Evolutionary conservation across 495 filamentous ascomycete genomes (phyloP), one percentile per base, ranked within the genome.

Genomic region (Penicillium pancosmium): DNA sequence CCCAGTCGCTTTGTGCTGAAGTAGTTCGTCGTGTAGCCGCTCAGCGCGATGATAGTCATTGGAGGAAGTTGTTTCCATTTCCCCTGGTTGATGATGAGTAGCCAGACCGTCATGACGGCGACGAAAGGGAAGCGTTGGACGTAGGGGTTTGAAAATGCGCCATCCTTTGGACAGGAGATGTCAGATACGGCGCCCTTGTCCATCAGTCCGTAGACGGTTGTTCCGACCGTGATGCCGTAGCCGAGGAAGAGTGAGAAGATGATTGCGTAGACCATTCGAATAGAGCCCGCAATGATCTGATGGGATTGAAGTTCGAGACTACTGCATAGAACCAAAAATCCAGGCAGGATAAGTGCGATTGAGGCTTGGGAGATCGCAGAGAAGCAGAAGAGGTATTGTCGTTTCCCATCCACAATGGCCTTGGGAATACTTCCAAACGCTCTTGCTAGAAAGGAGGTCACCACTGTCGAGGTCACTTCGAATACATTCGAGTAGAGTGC

Each of bases 241-340:
- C 92, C 93, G 10, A 97, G 84, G 71, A 96, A 94, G 5, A 96
- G 80, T 1, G 92, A 92, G 72, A 96, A 96, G 57, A 96, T 92
- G 61, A 96, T 87, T 3, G 92, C 90, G 61, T 96, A 96, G 3
- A 97, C 90, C 88, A 96, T 93, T 44, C 93, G 88, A 40, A 96
- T 90, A 8, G 89, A 92, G 3, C 93, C 93, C n/a, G 93, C 91
- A 10, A 96, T 88, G 56, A 97, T 86, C 56, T 88, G 85, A 38
- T 84, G 82, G 5, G 88, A 92, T 68, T 96, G 93, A 0, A 97
- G 82, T 66, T 97, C 93, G 9, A 97, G 79, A 47, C 84, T 86
- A 23, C 86, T 88, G 68, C 89, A 91, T 43, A 94, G 77, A n/a
- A 93, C 88, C 27, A 86, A 83, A 67, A 91, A 93, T 2, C 93